A percentile compares a stretch with the other conserved stretches of the same genome.
Evolutionary conservation across 805 yeast species (phyloP).

Genomic region (Diddensiella transvaalensis): DNA sequence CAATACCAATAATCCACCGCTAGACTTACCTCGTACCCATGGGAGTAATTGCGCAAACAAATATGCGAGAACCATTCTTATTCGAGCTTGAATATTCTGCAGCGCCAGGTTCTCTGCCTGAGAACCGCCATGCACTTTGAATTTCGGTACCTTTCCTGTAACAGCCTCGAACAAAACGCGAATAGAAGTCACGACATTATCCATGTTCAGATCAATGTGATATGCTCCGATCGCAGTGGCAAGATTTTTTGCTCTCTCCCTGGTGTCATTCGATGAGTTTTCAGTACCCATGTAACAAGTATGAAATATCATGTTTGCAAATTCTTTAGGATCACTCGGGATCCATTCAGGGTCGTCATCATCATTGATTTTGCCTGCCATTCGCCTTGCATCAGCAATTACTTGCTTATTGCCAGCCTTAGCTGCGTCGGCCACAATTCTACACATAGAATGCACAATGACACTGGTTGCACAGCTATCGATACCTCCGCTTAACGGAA

Average conservation of each 20-base stretch:
- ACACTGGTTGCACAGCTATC: conserved; percentile 98
- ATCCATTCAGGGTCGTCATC: conserved; percentile 56
- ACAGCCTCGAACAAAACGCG: conserved; percentile 77
- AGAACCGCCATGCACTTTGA: conserved; percentile 90
- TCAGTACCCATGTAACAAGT: conserved; percentile 95
- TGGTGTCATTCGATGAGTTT: conserved; percentile 86
- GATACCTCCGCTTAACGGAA: conserved; percentile 95
- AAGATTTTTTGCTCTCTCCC: conserved; percentile 73
- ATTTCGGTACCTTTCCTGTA: conserved; percentile 85
- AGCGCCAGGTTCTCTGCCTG: conserved; percentile 87
- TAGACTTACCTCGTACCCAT: conserved; percentile 76
- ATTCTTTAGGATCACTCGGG: conserved; percentile 72
- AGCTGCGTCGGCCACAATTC: conserved; percentile 71
- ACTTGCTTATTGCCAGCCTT: conserved; percentile 70
- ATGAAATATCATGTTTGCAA: conserved; percentile 74
- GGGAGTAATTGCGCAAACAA: conserved; percentile 92
- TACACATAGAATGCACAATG: conserved; percentile 91
- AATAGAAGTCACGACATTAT: conserved; percentile 69
- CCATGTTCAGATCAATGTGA: conserved; percentile 92
- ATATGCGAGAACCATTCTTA: conserved; percentile 92
- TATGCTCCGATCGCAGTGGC: conserved; percentile 78
- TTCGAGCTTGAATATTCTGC: conserved; percentile 94
- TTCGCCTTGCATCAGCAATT: conserved; percentile 63
- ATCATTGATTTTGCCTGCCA: conserved; percentile 49
- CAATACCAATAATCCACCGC: conserved; percentile 80